phyloP scores from a whole-genome alignment of 495 filamentous ascomycete species.

The Penicillium macrosclerotiorum region DNA sequence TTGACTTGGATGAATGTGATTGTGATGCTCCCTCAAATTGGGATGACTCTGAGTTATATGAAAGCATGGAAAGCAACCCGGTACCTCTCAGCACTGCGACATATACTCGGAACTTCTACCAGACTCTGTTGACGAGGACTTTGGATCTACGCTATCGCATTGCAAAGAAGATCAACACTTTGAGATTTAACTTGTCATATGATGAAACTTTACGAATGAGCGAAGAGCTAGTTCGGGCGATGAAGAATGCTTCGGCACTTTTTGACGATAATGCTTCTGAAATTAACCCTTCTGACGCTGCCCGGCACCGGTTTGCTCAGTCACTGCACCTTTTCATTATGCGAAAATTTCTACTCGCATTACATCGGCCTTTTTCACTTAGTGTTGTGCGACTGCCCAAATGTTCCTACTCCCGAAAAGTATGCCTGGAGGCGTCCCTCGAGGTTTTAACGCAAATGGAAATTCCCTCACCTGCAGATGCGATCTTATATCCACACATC shows the following conservation, averaged over 20 bases:
- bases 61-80: constrained; percentile 35
- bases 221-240: constrained; percentile 34
- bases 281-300: constrained; percentile 14
- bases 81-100: constrained; percentile 26
- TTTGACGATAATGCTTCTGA: constrained; percentile 27
- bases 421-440: constrained; percentile 49
- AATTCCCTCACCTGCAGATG: constrained; percentile 19
- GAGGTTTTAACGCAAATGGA: constrained; percentile 48
- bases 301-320: constrained; percentile 33
- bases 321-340: constrained; percentile 42
- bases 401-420: constrained; percentile 57
- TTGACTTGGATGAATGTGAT: constrained; percentile 44
- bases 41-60: constrained; percentile 55
- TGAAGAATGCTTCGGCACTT: constrained; percentile 28
- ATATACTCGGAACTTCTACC: constrained; percentile 53
- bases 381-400: constrained; percentile 47
- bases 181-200: constrained; percentile 49
- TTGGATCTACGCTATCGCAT: constrained; percentile 50
- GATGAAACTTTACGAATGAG: constrained; percentile 48
- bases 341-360: constrained; percentile 50
- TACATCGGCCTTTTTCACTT: constrained; percentile 53
- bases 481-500: constrained; percentile 25
- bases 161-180: constrained; percentile 45
- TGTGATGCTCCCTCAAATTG: constrained; percentile 55
- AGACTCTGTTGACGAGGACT: constrained; percentile 47